Conservation (phyloP, 2,329 filamentous ascomycete genomes). For the Aspergillus calidoustus region DNA sequence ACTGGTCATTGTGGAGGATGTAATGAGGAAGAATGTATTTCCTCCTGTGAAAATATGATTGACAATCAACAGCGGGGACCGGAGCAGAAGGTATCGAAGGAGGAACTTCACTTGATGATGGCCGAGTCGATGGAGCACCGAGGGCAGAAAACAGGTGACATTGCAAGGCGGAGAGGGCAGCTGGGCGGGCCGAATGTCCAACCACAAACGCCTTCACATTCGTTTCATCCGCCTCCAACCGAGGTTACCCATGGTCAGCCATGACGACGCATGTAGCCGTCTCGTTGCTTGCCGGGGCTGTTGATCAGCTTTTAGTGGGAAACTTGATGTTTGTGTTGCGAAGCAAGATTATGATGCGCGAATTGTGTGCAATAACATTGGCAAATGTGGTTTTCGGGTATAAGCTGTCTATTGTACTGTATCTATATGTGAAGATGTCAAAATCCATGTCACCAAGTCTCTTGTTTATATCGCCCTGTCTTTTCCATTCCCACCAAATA, state of each 20-base stretch:
- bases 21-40: slow-evolving; percentile 7
- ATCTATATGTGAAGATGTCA: background rate
- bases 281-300: background rate
- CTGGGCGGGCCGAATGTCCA: slow-evolving; percentile 40
- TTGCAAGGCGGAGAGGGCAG: slow-evolving; percentile 34
- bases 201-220: slow-evolving; percentile 22
- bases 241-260: slow-evolving; percentile 33
- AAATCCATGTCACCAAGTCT: slow-evolving; percentile 63
- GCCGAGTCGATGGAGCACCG: slow-evolving; percentile 27
- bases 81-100: slow-evolving; percentile 13
- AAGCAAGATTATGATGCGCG: background rate
- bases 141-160: slow-evolving; percentile 31
- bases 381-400: background rate
- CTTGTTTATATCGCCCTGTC: slow-evolving; percentile 66
- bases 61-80: slow-evolving; percentile 3
- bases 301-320: background rate
- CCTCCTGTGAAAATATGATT: background rate
- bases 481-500: slow-evolving; percentile 65
- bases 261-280: slow-evolving; percentile 11
- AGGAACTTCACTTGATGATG: slow-evolving; percentile 4
- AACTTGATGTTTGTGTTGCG: background rate
- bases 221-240: slow-evolving; percentile 34
- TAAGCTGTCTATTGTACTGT: background rate
- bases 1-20: slow-evolving; percentile 46
- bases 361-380: background rate